These are phyloP conservation scores for Anacardium occidentale DNA, from an alignment of 345 rosid genomes.

Conservation along the genomic window DNA sequence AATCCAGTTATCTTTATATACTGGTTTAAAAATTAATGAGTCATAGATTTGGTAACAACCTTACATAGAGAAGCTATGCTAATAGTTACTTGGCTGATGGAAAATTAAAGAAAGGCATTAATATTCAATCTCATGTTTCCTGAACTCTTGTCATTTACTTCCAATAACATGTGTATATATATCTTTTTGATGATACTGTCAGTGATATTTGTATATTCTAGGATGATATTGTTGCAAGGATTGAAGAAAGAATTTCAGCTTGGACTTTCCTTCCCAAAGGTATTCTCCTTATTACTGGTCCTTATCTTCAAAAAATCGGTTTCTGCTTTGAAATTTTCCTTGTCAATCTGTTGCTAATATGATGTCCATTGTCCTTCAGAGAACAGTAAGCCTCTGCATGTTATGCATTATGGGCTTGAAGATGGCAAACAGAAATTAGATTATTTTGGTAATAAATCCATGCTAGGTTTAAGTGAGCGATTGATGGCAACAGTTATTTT, in stretches of 20 bases:
- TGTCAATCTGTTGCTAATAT: slow-evolving; percentile 13
- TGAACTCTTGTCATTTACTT: slow-evolving; percentile 4
- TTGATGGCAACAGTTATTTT: slow-evolving; percentile 69
- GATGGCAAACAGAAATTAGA: slow-evolving; percentile 38
- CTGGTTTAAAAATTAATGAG: too few species aligned
- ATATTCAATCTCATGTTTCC: neutral
- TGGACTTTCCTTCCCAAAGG: slow-evolving; percentile 92
- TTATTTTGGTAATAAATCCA: slow-evolving; percentile 51
- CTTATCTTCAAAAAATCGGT: neutral
- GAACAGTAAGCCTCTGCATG: slow-evolving; percentile 49
- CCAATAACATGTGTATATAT: neutral
- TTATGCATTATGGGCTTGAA: slow-evolving; percentile 52
- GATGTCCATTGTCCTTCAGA: slow-evolving; percentile 39
- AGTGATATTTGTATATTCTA: slow-evolving; percentile 21
- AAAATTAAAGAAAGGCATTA: neutral
- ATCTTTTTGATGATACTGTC: neutral
- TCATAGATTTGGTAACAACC: too few species aligned
- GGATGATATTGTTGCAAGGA: slow-evolving; percentile 60
- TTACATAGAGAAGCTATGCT: too few species aligned
- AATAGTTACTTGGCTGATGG: too few species aligned
- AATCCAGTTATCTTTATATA: too few species aligned
- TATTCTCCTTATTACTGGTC: slow-evolving; percentile 19
- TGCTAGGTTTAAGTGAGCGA: slow-evolving; percentile 30
- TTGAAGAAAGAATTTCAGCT: slow-evolving; percentile 76
- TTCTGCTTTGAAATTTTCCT: neutral